Evolutionary conservation across 2,329 filamentous ascomycete genomes (phyloP).

Genomic region (Trichophyton equinum): DNA sequence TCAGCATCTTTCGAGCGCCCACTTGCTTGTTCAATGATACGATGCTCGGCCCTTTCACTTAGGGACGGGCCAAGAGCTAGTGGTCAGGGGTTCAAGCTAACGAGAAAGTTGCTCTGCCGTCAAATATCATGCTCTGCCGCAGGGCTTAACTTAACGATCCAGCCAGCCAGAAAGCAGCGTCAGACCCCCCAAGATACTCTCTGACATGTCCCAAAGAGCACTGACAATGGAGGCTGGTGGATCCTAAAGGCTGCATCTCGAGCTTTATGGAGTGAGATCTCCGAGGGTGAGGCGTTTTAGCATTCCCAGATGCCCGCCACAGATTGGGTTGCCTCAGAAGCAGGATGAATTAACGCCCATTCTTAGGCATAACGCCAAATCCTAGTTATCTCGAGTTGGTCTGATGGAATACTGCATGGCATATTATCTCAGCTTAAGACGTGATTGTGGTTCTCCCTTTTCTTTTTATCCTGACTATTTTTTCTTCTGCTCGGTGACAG

Average conservation of each 20-base stretch:
- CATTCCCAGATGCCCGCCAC: neutral
- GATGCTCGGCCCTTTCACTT: neutral
- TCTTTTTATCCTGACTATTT: neutral
- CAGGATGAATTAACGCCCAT: neutral
- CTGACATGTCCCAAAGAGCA: slow-evolving; percentile 2
- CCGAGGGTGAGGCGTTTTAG: slow-evolving; percentile 2
- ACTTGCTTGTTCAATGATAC: neutral
- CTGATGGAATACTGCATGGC: neutral
- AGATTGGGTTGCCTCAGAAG: neutral
- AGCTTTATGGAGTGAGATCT: neutral
- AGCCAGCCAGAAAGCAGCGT: neutral
- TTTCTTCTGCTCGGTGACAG: slow-evolving; percentile 1
- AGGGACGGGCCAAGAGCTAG: neutral
- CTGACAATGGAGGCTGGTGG: slow-evolving; percentile 3
- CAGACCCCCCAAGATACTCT: neutral
- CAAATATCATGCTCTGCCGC: neutral
- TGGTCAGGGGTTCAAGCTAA: neutral
- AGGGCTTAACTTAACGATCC: neutral
- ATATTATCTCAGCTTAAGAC: neutral
- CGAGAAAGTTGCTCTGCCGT: neutral
- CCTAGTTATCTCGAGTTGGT: neutral
- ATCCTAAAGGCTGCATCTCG: neutral
- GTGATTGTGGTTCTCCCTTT: neutral
- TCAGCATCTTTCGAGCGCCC: neutral
- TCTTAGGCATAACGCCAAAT: neutral